Conservation (phyloP, 768 basidiomycete genomes). For the Hypholoma sublateritium region DNA sequence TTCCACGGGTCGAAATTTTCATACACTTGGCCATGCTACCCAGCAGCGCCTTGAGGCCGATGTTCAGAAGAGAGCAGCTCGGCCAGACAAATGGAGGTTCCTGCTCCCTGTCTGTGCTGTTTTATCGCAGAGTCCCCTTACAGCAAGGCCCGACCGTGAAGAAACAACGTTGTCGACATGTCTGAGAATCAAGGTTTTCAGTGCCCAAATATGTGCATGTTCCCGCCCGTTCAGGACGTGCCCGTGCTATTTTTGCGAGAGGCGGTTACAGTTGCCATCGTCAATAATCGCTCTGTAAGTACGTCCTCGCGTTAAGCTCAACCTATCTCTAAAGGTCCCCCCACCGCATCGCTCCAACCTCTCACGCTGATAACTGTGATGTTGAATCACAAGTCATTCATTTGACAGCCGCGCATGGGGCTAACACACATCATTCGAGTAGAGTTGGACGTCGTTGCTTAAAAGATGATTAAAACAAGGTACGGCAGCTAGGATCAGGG, state of each 20-base stretch:
- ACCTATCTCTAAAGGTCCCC: too few relatives aligned
- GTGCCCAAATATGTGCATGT: background rate
- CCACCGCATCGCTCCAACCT: background rate
- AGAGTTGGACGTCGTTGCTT: too few relatives aligned
- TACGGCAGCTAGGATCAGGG: too few relatives aligned
- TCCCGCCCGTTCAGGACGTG: background rate
- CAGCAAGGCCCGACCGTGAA: background rate
- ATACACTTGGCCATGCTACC: too few relatives aligned
- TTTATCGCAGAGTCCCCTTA: background rate
- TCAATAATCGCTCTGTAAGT: too few relatives aligned
- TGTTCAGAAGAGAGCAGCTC: too few relatives aligned
- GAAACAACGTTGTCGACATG: background rate
- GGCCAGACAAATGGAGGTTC: background rate
- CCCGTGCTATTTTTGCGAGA: background rate
- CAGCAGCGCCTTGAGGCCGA: too few relatives aligned
- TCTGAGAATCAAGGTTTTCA: background rate
- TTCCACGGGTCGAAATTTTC: too few relatives aligned
- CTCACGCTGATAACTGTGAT: slow-evolving; percentile 19
- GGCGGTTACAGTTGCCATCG: too few relatives aligned
- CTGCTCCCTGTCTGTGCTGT: background rate
- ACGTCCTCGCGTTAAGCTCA: too few relatives aligned
- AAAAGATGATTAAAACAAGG: too few relatives aligned
- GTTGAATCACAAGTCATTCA: slow-evolving; percentile 9
- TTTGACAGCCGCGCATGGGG: slow-evolving; percentile 17
- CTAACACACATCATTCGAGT: background rate